These are phyloP conservation scores for Colletotrichum filicis DNA, from an alignment of 2,329 filamentous ascomycete species.

Conservation along the genomic window DNA sequence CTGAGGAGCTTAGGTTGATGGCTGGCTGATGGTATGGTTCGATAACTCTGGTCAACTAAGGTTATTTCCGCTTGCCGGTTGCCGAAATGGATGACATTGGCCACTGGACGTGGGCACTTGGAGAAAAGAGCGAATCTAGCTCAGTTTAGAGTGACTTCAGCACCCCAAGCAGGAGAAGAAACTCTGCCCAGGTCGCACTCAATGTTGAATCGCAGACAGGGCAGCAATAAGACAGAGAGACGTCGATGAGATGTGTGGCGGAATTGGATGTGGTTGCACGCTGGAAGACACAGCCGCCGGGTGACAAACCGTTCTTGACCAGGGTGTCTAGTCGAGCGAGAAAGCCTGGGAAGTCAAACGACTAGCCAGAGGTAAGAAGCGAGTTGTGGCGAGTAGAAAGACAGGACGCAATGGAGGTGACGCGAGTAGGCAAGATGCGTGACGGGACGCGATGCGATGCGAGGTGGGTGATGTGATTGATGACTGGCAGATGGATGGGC, in stretches of 20 bases:
- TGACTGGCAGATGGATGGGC: constrained; percentile 10
- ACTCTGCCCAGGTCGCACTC: background rate
- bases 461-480: constrained; percentile 21
- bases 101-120: constrained; percentile 4
- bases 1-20: background rate
- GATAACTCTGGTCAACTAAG: constrained; percentile 24
- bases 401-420: constrained; percentile 1
- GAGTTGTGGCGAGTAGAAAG: constrained; percentile 1
- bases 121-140: background rate
- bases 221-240: background rate
- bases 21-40: constrained; percentile 17
- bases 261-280: constrained; percentile 1
- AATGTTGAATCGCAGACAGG: background rate
- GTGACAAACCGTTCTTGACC: constrained; percentile 11
- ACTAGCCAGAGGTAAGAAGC: constrained; percentile 9
- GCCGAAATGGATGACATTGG: constrained; percentile 9
- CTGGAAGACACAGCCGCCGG: constrained; percentile 27
- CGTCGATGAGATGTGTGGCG: background rate
- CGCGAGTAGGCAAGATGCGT: constrained; percentile 16
- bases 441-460: constrained; percentile 29
- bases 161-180: constrained; percentile 8
- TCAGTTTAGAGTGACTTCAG: background rate
- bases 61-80: constrained; percentile 27
- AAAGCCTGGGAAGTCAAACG: background rate
- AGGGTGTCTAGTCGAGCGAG: constrained; percentile 13